Conservation (phyloP, 2,329 filamentous ascomycete genomes). For the Penicillium sp. region DNA sequence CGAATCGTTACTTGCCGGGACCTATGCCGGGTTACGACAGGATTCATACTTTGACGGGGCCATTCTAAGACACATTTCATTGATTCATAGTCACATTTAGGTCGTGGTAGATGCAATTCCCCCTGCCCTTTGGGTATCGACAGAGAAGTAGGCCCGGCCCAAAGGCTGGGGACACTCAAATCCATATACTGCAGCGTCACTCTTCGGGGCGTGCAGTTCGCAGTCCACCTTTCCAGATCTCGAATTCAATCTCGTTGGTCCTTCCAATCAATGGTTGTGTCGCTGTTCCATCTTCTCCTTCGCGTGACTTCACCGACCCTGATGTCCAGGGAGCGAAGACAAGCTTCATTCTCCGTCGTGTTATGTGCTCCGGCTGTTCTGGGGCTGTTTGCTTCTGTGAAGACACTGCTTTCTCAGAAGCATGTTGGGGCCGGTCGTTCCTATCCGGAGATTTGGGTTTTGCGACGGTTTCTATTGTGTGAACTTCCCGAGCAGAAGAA, state of each 20-base stretch:
- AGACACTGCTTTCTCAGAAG: conserved; percentile 34
- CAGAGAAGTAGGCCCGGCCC: background rate
- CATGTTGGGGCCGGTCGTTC: conserved; percentile 2
- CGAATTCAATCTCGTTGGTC: conserved; percentile 60
- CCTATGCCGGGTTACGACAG: background rate
- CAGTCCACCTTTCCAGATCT: conserved; percentile 67
- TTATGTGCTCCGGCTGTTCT: conserved; percentile 11
- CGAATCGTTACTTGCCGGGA: background rate
- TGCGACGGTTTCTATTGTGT: background rate
- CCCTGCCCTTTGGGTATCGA: background rate
- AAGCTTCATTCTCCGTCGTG: conserved; percentile 78
- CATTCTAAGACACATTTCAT: background rate
- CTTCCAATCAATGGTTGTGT: background rate
- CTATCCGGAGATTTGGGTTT: background rate
- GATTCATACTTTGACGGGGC: background rate
- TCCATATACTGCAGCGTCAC: conserved; percentile 1
- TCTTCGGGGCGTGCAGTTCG: conserved; percentile 15
- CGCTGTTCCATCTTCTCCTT: conserved; percentile 42
- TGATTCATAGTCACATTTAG: background rate
- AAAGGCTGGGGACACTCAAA: background rate
- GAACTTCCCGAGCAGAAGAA: conserved; percentile 3
- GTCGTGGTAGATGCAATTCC: background rate
- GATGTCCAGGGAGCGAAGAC: conserved; percentile 80
- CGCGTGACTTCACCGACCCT: conserved; percentile 48
- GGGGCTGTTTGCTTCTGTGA: conserved; percentile 3